Percentiles rank a stretch among this genome's conserved stretches.
Conservation (phyloP, 495 filamentous ascomycete species). For the Venustampulla echinocandica region DNA sequence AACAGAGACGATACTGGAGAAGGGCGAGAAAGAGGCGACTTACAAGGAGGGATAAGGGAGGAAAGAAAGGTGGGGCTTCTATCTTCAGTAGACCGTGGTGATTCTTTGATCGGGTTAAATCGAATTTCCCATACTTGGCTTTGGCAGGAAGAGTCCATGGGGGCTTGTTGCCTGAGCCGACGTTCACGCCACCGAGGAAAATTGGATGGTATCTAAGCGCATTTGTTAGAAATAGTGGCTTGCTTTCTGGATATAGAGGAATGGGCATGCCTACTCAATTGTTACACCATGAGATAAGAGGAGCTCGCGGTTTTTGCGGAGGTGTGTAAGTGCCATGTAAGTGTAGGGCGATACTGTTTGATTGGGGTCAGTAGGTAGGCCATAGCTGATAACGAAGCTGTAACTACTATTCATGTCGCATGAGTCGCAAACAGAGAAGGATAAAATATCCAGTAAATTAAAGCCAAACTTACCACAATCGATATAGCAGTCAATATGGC, state of each 20-base stretch:
- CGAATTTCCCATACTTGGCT: constrained; percentile 45
- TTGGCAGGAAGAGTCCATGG: constrained; percentile 65
- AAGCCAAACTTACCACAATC: constrained; percentile 39
- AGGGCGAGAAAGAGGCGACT: background rate
- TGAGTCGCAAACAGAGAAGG: no score
- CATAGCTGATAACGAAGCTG: constrained; percentile 14
- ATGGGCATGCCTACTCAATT: constrained; percentile 41
- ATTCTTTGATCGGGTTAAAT: constrained; percentile 43
- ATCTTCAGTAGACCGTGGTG: constrained; percentile 42
- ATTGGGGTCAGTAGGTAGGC: constrained; percentile 6
- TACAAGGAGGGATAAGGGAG: constrained; percentile 27
- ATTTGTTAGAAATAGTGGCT: background rate
- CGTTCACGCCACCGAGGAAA: constrained; percentile 67
- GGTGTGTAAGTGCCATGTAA: constrained; percentile 52
- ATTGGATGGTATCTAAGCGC: constrained; percentile 52
- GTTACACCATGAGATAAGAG: constrained; percentile 50
- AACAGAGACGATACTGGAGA: constrained; percentile 23
- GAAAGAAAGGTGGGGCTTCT: constrained; percentile 27
- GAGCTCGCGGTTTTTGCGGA: constrained; percentile 42
- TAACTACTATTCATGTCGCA: no score
- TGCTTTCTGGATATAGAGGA: background rate
- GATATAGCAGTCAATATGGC: constrained; percentile 54
- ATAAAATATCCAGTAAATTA: background rate
- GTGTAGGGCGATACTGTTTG: constrained; percentile 62
- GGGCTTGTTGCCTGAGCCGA: constrained; percentile 58